Percentiles rank a stretch among this genome's conserved stretches.
Evolutionary conservation across 192 early-diverging fungal genomes (phyloP).

Genomic region (Podila minutissima): DNA sequence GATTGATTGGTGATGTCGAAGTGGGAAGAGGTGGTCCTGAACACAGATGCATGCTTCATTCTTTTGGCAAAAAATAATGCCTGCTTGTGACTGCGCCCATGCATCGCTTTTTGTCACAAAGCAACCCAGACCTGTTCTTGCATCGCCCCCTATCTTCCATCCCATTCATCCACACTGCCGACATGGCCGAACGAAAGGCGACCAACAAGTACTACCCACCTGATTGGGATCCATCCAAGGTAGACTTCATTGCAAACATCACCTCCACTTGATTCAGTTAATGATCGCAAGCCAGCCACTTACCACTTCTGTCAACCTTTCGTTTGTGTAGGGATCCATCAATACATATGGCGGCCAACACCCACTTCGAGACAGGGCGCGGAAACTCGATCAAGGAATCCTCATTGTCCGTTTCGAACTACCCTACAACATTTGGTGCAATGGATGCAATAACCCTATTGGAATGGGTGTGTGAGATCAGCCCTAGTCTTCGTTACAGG

Average conservation of each 20-base stretch:
- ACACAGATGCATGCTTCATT: neutral
- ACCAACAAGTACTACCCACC: slow-evolving; percentile 88
- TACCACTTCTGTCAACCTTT: neutral
- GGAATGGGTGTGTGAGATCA: slow-evolving; percentile 70
- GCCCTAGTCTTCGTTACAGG: neutral
- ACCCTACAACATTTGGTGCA: slow-evolving; percentile 93
- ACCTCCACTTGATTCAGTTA: neutral
- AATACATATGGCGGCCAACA: slow-evolving; percentile 91
- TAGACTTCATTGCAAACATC: slow-evolving; percentile 10
- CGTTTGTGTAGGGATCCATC: slow-evolving; percentile 71
- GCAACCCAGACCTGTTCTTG: neutral
- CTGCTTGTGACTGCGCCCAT: neutral
- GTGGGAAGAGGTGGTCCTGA: neutral
- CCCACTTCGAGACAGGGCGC: slow-evolving; percentile 85
- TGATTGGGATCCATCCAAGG: slow-evolving; percentile 93
- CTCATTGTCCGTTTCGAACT: slow-evolving; percentile 90
- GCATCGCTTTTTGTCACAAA: neutral
- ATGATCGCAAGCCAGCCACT: neutral
- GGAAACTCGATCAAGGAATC: slow-evolving; percentile 91
- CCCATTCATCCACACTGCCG: neutral
- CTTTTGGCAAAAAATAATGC: neutral
- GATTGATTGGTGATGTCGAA: neutral
- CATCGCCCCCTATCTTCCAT: neutral
- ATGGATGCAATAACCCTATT: slow-evolving; percentile 84
- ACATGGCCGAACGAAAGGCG: slow-evolving; percentile 58